Conservation (phyloP, 2,329 filamentous ascomycete genomes). For the Incumbomyces lentus region DNA sequence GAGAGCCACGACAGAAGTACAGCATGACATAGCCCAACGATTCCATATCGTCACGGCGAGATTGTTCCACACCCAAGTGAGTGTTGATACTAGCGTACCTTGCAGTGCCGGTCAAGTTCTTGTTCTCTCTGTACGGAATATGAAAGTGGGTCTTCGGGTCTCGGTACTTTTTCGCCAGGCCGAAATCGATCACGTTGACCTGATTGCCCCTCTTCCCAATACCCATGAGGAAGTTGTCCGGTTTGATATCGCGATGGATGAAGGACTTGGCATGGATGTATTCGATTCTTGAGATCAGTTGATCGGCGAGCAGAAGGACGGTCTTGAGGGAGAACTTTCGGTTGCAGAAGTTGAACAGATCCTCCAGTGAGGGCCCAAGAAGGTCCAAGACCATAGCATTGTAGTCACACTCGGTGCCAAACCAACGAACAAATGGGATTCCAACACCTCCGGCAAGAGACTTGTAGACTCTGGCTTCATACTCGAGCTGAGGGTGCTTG, state of each 20-base stretch:
- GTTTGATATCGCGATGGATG: conserved; percentile 98
- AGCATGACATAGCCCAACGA: conserved; percentile 98
- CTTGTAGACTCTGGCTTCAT: conserved; percentile 86
- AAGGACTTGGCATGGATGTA: conserved; percentile 99
- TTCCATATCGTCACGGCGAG: conserved; percentile 98
- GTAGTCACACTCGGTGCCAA: conserved; percentile 98
- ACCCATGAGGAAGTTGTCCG: conserved; percentile 98
- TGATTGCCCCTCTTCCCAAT: conserved; percentile 92
- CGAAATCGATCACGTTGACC: conserved; percentile 97
- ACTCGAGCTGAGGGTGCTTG: conserved; percentile 97
- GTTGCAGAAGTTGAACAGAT: conserved; percentile 99
- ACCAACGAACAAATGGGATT: conserved; percentile 98
- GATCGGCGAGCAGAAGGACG: conserved; percentile 87
- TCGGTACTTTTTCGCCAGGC: conserved; percentile 98
- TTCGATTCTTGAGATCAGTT: conserved; percentile 97
- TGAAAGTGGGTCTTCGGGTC: conserved; percentile 99
- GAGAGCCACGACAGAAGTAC: conserved; percentile 97
- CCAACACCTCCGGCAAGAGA: conserved; percentile 89
- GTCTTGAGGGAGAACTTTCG: conserved; percentile 99
- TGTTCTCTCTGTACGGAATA: conserved; percentile 99
- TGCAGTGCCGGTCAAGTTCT: conserved; percentile 97
- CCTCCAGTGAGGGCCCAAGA: conserved; percentile 87
- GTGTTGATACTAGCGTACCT: conserved; percentile 99
- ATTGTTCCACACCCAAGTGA: conserved; percentile 96
- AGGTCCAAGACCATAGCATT: conserved; percentile 99